Evolutionary conservation across 2,329 filamentous ascomycete genomes (phyloP), one percentile per base, ranked within the genome.

Genomic region (Diaporthe velutina): DNA sequence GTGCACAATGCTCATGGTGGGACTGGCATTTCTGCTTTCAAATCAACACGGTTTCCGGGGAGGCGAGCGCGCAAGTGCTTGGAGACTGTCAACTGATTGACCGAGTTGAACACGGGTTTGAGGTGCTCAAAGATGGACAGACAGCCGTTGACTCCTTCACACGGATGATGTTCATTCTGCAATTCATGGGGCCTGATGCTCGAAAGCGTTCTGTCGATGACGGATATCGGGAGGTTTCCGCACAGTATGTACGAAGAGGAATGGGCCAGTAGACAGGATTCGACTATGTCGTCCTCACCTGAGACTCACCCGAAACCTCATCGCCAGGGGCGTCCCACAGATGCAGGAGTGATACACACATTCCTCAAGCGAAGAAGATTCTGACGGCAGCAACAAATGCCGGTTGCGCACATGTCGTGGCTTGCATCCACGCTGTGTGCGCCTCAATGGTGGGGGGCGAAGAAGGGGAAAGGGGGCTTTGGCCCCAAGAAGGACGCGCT

Each of bases 251-350:
- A 52, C 7, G 60, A 25, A 35, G 8, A 52, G 61, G 19, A 22
- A 12, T 30, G 22, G 13, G 13, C 12, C 33, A 12, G 22, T 50
- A 38, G 22, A 28, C n/a, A n/a, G 28, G n/a, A 52, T 38, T 52
- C 30, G 28, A 67, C 28, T 67, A 12, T 38, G 33, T 67, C 30
- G 13, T 38, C 13, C 45, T 52, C 64, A 67, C 64, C 64, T 67
- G 64, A 52, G 64, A 67, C 64, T 33, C 40, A 52, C n/a, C 64
- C 64, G 64, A 67, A 67, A 67, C 64, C 64, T 38, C 30, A 52
- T 67, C 48, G 25, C 45, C 33, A 67, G 64, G 64, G 64, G 64
- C 30, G 64, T 67, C 45, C 64, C 64, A 52, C 64, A 67, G n/a
- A 38, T 22, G 30, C 22, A 67, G 28, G 28, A 52, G 64, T 67